Percentiles rank a stretch among this genome's conserved stretches.
Evolutionary conservation across 441 rosid genomes (phyloP).

Genomic region (Cnidoscolus chayamansa): DNA sequence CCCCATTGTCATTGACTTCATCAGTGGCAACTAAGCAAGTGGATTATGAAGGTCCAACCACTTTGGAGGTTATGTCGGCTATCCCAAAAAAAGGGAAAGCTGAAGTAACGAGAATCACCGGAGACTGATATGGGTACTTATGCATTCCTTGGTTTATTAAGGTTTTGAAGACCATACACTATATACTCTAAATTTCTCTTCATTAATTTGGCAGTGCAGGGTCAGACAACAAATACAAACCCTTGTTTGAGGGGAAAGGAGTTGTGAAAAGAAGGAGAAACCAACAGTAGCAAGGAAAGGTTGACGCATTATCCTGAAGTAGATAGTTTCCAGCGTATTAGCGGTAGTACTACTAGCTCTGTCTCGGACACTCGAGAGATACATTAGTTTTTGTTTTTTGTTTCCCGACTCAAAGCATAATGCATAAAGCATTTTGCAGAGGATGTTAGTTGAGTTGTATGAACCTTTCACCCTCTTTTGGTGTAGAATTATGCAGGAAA

Average conservation of each 20-base stretch:
- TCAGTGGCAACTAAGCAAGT: slow-evolving; percentile 15
- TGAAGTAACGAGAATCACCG: slow-evolving; percentile 20
- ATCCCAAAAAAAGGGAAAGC: slow-evolving; percentile 10
- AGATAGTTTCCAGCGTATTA: background rate
- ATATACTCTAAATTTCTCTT: background rate
- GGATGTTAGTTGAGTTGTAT: background rate
- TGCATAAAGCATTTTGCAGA: background rate
- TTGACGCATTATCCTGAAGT: background rate
- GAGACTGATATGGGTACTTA: slow-evolving; percentile 30
- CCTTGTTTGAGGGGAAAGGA: background rate
- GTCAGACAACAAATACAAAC: slow-evolving; percentile 16
- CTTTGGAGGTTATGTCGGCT: slow-evolving; percentile 18
- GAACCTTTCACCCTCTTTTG: background rate
- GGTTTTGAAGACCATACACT: background rate
- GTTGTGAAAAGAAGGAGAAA: background rate
- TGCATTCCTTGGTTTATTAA: slow-evolving; percentile 18
- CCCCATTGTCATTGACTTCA: slow-evolving; percentile 20
- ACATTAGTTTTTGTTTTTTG: background rate
- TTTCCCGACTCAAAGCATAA: background rate
- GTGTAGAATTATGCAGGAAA: background rate
- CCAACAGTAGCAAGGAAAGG: background rate
- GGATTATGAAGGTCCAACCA: slow-evolving; percentile 24
- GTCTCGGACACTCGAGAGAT: background rate
- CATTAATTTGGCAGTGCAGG: slow-evolving; percentile 27
- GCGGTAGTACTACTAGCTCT: background rate